Percentiles rank a stretch among this genome's conserved stretches.
Conservation (phyloP, 441 rosid species). For the Gossypium davidsonii region DNA sequence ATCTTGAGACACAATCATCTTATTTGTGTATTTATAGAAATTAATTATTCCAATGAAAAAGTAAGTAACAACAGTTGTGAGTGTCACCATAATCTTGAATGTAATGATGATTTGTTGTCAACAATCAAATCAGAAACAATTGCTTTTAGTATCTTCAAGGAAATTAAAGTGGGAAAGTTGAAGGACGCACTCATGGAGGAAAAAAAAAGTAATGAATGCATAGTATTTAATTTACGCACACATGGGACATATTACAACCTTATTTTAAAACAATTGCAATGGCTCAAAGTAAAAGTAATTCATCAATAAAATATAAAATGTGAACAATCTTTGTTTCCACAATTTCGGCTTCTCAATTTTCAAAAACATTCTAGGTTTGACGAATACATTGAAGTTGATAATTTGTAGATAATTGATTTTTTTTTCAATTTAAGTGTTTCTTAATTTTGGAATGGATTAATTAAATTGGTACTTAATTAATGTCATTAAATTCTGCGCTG, state of each 20-base stretch:
- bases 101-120: background rate
- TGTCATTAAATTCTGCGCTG: too few species aligned
- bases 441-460: too few species aligned
- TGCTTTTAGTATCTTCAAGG: background rate
- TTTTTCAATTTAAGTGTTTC: too few species aligned
- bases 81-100: background rate
- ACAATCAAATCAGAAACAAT: background rate
- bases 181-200: background rate
- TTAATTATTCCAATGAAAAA: background rate
- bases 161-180: background rate
- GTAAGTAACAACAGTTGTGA: background rate
- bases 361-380: slow-evolving; percentile 3
- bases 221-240: too few species aligned
- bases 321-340: slow-evolving; percentile 19
- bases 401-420: too few species aligned
- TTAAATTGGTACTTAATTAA: too few species aligned
- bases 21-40: too few species aligned
- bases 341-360: slow-evolving; percentile 4
- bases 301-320: background rate
- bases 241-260: background rate
- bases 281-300: background rate
- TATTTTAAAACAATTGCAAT: background rate
- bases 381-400: background rate
- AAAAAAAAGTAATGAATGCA: background rate
- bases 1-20: too few species aligned